Percentiles rank a stretch among this genome's conserved stretches.
Conservation (phyloP, 1,139 yeast genomes). For the Petasospora fabianii region DNA sequence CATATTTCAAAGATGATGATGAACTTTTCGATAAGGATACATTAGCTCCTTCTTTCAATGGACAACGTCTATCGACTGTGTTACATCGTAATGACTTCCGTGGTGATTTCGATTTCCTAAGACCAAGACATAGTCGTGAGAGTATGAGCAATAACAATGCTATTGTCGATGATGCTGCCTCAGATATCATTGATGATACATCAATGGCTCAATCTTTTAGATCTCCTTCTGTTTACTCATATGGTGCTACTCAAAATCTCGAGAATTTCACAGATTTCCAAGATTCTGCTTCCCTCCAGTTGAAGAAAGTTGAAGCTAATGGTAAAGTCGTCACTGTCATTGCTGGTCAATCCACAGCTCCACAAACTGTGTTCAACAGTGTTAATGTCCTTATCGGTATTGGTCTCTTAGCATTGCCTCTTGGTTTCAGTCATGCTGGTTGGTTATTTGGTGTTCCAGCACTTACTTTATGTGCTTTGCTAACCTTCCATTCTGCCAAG, state of each 20-base stretch:
- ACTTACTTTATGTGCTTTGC: conserved; percentile 51
- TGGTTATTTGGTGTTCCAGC: conserved; percentile 63
- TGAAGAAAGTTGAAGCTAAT: conserved; percentile 68
- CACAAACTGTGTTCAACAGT: conserved; percentile 66
- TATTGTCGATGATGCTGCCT: conserved; percentile 27
- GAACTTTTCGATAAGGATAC: conserved; percentile 70
- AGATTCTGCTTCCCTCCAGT: conserved; percentile 51
- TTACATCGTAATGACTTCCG: conserved; percentile 13
- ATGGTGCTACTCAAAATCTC: conserved; percentile 27
- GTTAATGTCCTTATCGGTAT: conserved; percentile 75
- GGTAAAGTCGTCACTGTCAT: conserved; percentile 74
- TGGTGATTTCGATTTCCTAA: conserved; percentile 23
- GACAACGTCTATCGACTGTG: conserved; percentile 61
- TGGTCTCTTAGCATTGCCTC: conserved; percentile 71
- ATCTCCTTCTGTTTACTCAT: conserved; percentile 22
- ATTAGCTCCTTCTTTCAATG: conserved; percentile 62
- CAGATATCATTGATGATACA: conserved; percentile 35
- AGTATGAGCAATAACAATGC: conserved; percentile 9
- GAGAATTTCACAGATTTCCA: conserved; percentile 27
- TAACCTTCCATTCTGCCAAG: conserved; percentile 70
- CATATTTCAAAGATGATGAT: conserved; percentile 49
- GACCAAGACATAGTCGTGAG: conserved; percentile 26
- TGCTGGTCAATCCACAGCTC: conserved; percentile 78
- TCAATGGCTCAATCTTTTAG: conserved; percentile 26
- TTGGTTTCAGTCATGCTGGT: conserved; percentile 68